Evolutionary conservation across 257 asterid species (phyloP).

Genomic region (Capsicum baccatum): DNA sequence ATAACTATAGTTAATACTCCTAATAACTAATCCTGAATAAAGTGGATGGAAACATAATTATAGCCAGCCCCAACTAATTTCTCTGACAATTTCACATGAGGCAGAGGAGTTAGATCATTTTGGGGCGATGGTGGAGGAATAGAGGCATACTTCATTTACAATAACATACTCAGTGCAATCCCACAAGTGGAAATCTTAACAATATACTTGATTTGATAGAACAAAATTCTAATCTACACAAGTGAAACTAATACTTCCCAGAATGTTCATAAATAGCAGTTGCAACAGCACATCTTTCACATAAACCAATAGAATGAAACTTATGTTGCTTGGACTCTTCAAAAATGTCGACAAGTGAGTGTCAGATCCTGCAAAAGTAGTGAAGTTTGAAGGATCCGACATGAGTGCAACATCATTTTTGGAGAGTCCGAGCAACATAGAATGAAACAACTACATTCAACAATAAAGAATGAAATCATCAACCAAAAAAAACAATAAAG

Average conservation of each 20-base stretch:
- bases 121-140: background rate
- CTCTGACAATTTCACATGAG: background rate
- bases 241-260: slow-evolving; percentile 2
- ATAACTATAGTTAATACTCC: background rate
- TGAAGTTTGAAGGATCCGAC: too few species aligned
- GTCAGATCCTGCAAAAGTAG: too few species aligned
- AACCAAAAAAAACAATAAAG: background rate
- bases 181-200: background rate
- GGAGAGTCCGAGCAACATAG: too few species aligned
- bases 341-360: too few species aligned
- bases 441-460: background rate
- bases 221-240: background rate
- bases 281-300: background rate
- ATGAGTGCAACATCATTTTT: too few species aligned
- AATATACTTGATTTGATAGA: background rate
- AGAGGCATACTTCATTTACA: background rate
- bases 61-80: background rate
- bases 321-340: too few species aligned
- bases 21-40: background rate
- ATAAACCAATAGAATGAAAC: slow-evolving; percentile 1
- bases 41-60: background rate
- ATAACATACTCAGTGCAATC: background rate
- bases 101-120: background rate
- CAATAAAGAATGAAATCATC: background rate
- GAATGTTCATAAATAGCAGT: background rate